phyloP scores from a whole-genome alignment of 306 rosid genomes.

The Purshia tridentata region DNA sequence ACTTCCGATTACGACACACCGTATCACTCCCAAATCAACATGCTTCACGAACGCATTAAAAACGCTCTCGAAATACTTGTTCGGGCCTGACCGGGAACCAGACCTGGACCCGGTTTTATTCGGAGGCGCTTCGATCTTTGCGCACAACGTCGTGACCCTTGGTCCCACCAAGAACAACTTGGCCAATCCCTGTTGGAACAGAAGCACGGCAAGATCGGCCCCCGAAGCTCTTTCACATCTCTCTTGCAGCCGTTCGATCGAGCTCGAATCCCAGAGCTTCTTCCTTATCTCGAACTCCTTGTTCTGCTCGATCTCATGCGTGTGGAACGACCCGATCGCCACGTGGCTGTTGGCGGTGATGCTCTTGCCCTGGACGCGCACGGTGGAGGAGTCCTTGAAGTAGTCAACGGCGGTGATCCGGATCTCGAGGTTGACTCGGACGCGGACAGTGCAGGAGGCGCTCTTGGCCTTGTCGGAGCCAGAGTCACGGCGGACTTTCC shows the following conservation, averaged over 20 bases:
- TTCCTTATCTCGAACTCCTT: background rate
- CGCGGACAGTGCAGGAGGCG: background rate
- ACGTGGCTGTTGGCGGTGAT: background rate
- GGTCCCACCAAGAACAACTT: background rate
- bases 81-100: background rate
- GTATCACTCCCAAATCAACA: background rate
- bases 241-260: background rate
- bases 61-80: background rate
- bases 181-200: background rate
- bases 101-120: background rate
- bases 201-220: background rate
- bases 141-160: background rate
- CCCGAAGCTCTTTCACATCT: background rate
- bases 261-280: background rate
- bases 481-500: too few species aligned
- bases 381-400: constrained; percentile 2
- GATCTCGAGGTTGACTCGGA: background rate
- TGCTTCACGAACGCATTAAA: background rate
- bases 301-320: background rate
- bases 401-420: background rate
- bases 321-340: background rate
- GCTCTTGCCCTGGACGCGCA: background rate
- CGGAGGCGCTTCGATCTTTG: background rate
- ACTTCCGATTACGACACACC: background rate
- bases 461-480: background rate